Evolutionary conservation across 768 basidiomycete species (phyloP).

Genomic region (Termitomyces sp.): DNA sequence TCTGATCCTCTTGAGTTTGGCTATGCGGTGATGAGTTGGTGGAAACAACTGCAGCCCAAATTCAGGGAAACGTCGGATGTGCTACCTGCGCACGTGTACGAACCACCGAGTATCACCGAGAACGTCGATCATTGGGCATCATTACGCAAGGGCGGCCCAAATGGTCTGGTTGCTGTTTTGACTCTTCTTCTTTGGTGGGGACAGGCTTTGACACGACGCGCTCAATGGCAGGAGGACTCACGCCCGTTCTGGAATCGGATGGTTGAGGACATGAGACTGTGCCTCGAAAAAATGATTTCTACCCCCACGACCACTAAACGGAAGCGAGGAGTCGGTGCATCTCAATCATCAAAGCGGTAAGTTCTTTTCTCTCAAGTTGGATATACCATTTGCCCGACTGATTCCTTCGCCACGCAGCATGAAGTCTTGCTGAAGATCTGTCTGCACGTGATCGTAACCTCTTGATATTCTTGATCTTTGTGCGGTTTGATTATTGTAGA

Average conservation of each 20-base stretch:
- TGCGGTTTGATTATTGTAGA: too few species aligned
- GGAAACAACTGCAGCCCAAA: conserved; percentile 9
- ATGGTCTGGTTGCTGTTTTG: neutral
- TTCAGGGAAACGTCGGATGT: neutral
- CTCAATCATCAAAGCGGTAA: neutral
- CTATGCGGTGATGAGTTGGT: conserved; percentile 8
- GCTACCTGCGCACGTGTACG: neutral
- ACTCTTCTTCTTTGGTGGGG: conserved; percentile 10
- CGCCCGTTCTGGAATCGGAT: neutral
- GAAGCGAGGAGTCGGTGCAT: neutral
- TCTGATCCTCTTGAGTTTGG: conserved; percentile 8
- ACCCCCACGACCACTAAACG: neutral
- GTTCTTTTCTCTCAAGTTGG: neutral
- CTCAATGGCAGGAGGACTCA: neutral
- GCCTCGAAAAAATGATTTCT: neutral
- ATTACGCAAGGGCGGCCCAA: neutral
- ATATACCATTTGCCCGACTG: too few species aligned
- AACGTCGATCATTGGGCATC: conserved; percentile 1
- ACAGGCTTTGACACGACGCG: neutral
- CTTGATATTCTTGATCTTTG: too few species aligned
- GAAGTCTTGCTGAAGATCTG: too few species aligned
- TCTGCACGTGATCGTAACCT: too few species aligned
- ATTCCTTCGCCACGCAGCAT: too few species aligned
- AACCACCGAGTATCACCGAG: neutral
- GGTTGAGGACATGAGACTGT: conserved; percentile 1